Evolutionary conservation across 148 eudicot species (phyloP), one percentile per base, ranked within the genome.

Genomic region (Rhododendron ferrugineum): DNA sequence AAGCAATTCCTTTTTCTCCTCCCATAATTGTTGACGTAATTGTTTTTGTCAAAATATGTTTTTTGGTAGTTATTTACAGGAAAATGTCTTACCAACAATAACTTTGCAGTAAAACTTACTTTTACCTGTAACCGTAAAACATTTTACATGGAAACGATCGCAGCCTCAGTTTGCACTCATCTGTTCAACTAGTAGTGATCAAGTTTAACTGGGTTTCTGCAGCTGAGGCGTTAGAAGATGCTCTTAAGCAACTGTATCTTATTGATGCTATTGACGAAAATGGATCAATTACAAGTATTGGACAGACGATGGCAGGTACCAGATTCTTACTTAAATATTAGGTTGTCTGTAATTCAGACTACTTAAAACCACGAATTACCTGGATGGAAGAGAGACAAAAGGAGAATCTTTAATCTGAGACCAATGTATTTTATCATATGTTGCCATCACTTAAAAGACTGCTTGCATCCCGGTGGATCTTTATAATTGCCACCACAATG

Each of bases 261-360:
- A 6, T 40, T 6, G 44, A 40, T 40, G 44, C 44, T 40, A 40
- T 40, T 6, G 44, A 40, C 1, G 44, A 40, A 7, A 6, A 40
- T 40, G 44, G 44, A 40, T 40, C 44, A 5, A 40, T 40, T 40
- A 40, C 44, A 6, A 40, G 44, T 40, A 40, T 40, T 40, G 8
- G 44, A 40, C 44, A 40, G 0, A 40, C 44, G 0, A 40, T 40
- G 44, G 84, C 93, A 89, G 98, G 98, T 94, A 91, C 58, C 58
- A 11, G 4, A 72, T 84, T 88, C 80, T 88, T 22, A 83, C 46
- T 60, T 13, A 1, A 74, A 49, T 84, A 23, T 79, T 28, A 36
- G 52, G 34, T 40, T 52, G 40, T 49, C 49, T 50, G 14, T 75
- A 36, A 37, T 22, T 70, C 62, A 16, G 26, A 40, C 37, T 56